A percentile compares a stretch with the other conserved stretches of the same genome.
phyloP scores from a whole-genome alignment of 495 filamentous ascomycete genomes.

The Neurospora tetraspora region DNA sequence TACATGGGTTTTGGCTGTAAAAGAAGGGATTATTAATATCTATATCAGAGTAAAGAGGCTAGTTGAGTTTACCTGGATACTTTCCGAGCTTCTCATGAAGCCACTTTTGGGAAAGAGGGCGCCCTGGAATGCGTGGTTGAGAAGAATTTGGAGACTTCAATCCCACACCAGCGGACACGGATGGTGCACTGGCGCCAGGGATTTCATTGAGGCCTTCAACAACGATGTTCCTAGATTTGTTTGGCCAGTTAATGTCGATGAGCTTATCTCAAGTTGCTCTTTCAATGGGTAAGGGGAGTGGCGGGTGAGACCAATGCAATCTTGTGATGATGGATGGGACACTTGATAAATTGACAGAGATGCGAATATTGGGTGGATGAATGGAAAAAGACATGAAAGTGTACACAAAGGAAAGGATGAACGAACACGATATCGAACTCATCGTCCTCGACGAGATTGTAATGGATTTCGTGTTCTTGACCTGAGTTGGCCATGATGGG shows the following conservation, averaged over 20 bases:
- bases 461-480: constrained; percentile 7
- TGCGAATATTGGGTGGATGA: too few relatives aligned
- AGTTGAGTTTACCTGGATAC: constrained; percentile 15
- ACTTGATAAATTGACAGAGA: too few relatives aligned
- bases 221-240: background rate
- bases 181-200: background rate
- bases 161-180: background rate
- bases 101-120: background rate
- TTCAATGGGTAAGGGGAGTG: too few relatives aligned
- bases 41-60: too few relatives aligned
- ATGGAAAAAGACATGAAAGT: too few relatives aligned
- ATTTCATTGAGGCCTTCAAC: constrained; percentile 6
- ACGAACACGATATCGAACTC: constrained; percentile 40
- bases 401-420: background rate
- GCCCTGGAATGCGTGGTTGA: background rate
- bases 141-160: background rate
- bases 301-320: background rate
- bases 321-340: background rate
- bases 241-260: background rate
- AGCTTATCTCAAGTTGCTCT: background rate
- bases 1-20: constrained; percentile 79
- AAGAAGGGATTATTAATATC: too few relatives aligned
- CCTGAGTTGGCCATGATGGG: background rate
- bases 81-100: constrained; percentile 15
- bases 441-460: constrained; percentile 31